Evolutionary conservation across 805 yeast genomes (phyloP).

Genomic region (Suhomyces sp.): DNA sequence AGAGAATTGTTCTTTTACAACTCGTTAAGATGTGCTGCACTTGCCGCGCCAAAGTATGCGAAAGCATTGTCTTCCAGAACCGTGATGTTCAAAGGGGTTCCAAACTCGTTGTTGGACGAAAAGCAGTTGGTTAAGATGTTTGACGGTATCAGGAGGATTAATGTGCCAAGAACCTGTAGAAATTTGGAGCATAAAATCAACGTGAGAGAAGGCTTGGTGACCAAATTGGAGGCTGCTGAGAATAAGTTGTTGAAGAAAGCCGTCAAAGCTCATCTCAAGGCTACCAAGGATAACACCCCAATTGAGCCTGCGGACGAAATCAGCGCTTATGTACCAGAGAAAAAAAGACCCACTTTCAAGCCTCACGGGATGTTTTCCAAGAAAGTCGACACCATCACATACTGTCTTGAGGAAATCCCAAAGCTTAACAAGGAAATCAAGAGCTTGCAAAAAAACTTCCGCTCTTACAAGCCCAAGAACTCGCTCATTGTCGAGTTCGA

Average conservation of each 20-base stretch:
- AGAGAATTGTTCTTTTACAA: constrained; percentile 79
- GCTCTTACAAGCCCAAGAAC: constrained; percentile 60
- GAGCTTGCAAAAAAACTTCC: constrained; percentile 50
- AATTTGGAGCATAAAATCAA: constrained; percentile 54
- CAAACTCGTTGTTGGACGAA: constrained; percentile 69
- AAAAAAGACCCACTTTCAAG: constrained; percentile 64
- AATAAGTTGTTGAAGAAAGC: constrained; percentile 58
- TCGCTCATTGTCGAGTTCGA: constrained; percentile 78
- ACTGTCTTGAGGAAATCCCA: constrained; percentile 57
- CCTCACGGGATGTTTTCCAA: constrained; percentile 43
- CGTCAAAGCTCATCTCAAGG: constrained; percentile 58
- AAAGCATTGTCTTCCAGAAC: constrained; percentile 72
- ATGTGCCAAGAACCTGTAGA: constrained; percentile 68
- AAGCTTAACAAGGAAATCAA: constrained; percentile 54
- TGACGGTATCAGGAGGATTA: constrained; percentile 77
- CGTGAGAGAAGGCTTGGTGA: constrained; percentile 58
- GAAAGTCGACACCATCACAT: constrained; percentile 62
- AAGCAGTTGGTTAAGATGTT: constrained; percentile 70
- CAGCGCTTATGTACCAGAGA: constrained; percentile 56
- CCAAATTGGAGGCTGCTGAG: constrained; percentile 65
- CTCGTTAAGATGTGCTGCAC: constrained; percentile 70
- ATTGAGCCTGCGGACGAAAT: constrained; percentile 49
- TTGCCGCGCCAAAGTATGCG: constrained; percentile 80
- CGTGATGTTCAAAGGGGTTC: constrained; percentile 80
- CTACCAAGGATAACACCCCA: constrained; percentile 59